Conservation (phyloP, 805 yeast genomes). For the Hyphopichia homilentoma region DNA sequence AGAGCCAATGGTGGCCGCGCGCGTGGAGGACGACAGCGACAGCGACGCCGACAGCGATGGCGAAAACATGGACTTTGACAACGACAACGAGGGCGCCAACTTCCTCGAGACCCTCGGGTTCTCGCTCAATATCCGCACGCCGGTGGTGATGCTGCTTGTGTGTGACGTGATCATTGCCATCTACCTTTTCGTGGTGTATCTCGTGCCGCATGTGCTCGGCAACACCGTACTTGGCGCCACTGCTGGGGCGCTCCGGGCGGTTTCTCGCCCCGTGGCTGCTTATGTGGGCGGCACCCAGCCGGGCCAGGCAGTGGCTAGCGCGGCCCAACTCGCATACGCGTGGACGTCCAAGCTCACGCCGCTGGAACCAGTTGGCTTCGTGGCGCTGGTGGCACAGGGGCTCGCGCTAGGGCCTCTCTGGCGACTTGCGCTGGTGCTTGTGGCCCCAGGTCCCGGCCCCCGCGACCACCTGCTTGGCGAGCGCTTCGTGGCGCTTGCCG, state of each 20-base stretch:
- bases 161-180: constrained; percentile 29
- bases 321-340: not conserved
- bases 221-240: constrained; percentile 11
- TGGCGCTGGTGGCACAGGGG: not conserved
- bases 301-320: too few relatives aligned
- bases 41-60: constrained; percentile 10
- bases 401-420: not conserved
- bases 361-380: not conserved
- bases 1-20: not conserved
- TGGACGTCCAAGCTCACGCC: not conserved
- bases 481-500: constrained; percentile 30
- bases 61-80: constrained; percentile 7
- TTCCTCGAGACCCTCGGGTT: constrained; percentile 35
- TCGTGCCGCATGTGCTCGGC: constrained; percentile 49
- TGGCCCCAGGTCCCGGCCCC: not conserved
- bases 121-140: constrained; percentile 30
- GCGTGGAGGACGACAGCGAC: constrained; percentile 1
- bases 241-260: constrained; percentile 11
- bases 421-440: too few relatives aligned
- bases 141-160: constrained; percentile 28
- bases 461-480: constrained; percentile 17
- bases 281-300: constrained; percentile 1
- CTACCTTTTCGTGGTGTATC: constrained; percentile 41
- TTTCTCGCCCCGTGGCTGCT: constrained; percentile 5
- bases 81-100: constrained; percentile 15